Conservation (phyloP, 1,139 yeast genomes). For the Candida tetrigidarum region DNA sequence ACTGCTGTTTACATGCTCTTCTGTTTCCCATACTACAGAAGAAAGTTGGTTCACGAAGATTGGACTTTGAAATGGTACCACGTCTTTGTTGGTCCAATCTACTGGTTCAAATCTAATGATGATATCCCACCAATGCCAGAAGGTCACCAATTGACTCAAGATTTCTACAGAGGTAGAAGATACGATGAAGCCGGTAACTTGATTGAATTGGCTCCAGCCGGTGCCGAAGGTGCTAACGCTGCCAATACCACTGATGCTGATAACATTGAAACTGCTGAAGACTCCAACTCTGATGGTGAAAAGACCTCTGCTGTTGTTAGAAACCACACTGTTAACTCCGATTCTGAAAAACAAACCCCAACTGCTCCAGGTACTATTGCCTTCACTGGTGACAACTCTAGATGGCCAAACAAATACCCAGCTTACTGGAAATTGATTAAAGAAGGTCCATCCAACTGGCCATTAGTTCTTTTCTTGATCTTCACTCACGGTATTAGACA, state of each 20-base stretch:
- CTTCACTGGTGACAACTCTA: slow-evolving; percentile 1
- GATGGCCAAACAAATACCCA: slow-evolving; percentile 34
- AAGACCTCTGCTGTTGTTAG: slow-evolving; percentile 9
- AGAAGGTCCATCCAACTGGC: slow-evolving; percentile 59
- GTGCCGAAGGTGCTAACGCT: slow-evolving; percentile 6
- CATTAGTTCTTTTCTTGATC: slow-evolving; percentile 49
- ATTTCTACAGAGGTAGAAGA: slow-evolving; percentile 69
- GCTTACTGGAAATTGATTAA: slow-evolving; percentile 46
- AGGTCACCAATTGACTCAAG: slow-evolving; percentile 58
- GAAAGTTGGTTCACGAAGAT: slow-evolving; percentile 64
- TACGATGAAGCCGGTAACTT: slow-evolving; percentile 26
- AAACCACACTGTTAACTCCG: slow-evolving; percentile 11
- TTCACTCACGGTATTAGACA: slow-evolving; percentile 64
- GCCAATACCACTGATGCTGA: slow-evolving; percentile 2
- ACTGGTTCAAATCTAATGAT: slow-evolving; percentile 58
- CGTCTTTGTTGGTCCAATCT: slow-evolving; percentile 59
- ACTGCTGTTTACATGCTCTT: slow-evolving; percentile 53
- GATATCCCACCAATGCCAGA: slow-evolving; percentile 70
- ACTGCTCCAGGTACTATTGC: slow-evolving; percentile 9
- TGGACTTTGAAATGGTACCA: slow-evolving; percentile 70
- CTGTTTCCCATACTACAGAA: slow-evolving; percentile 64
- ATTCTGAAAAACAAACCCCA: slow-evolving; percentile 16
- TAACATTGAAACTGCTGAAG: slow-evolving; percentile 13
- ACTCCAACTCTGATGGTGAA: slow-evolving; percentile 13
- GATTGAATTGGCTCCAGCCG: slow-evolving; percentile 14